Evolutionary conservation across 1,284 basidiomycete species (phyloP).

Genomic region (Gymnopus androsaceus): DNA sequence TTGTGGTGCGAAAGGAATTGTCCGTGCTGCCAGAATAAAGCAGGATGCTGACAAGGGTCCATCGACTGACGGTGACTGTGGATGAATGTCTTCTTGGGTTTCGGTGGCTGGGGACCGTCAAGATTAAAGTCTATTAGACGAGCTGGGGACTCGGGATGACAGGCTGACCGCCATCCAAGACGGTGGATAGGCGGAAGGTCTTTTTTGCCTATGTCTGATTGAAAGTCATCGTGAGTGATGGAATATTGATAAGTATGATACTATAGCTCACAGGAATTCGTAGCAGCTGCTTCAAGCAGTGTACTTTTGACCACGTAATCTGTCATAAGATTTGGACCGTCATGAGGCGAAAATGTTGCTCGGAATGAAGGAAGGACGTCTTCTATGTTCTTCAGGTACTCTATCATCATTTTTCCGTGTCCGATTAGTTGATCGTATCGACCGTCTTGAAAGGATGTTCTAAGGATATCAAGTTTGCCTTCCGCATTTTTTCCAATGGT

Average conservation of each 20-base stretch:
- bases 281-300: conserved; percentile 42
- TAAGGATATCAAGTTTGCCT: conserved; percentile 30
- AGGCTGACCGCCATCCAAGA: conserved; percentile 42
- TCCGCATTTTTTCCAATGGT: conserved; percentile 39
- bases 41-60: conserved; percentile 64
- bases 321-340: conserved; percentile 45
- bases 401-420: conserved; percentile 30
- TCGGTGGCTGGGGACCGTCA: conserved; percentile 25
- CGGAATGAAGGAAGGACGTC: conserved; percentile 39
- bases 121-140: conserved; percentile 32
- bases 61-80: conserved; percentile 52
- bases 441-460: conserved; percentile 32
- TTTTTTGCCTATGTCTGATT: conserved; percentile 32
- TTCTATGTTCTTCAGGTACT: conserved; percentile 35
- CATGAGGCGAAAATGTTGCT: conserved; percentile 42
- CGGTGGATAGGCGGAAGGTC: conserved; percentile 30
- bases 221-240: conserved; percentile 2
- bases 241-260: neutral
- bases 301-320: conserved; percentile 42
- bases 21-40: conserved; percentile 49
- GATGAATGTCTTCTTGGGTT: conserved; percentile 51
- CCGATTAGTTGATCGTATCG: conserved; percentile 32
- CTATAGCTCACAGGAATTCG: conserved; percentile 39
- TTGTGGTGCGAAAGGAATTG: conserved; percentile 55
- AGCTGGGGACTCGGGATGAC: conserved; percentile 41